phyloP scores from a whole-genome alignment of 2,329 filamentous ascomycete genomes.

The Colletotrichum noveboracense region DNA sequence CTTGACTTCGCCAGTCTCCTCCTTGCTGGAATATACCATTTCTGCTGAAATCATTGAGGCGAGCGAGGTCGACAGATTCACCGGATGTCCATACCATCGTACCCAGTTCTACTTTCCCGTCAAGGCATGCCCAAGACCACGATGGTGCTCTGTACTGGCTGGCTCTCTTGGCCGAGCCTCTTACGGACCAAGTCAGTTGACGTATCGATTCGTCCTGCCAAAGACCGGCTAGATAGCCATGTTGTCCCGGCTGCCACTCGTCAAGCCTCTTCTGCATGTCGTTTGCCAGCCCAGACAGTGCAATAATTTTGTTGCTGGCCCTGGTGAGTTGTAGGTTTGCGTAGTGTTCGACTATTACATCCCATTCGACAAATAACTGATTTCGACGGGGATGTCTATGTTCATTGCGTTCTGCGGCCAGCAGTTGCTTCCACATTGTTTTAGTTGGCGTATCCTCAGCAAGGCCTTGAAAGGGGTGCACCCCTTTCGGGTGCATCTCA shows the following conservation, averaged over 20 bases:
- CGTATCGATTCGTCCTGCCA: not conserved
- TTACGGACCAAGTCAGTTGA: not conserved
- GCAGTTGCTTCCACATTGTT: not conserved
- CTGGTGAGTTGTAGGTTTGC: not conserved
- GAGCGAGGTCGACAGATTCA: not conserved
- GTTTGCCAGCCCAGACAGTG: not conserved
- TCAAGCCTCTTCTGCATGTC: not conserved
- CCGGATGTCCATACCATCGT: rapidly evolving
- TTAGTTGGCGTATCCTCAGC: rapidly evolving
- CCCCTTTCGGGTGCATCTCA: not conserved
- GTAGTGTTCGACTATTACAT: not conserved
- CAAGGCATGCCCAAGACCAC: not conserved
- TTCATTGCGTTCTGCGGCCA: not conserved
- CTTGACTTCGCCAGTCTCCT: not conserved
- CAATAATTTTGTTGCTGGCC: not conserved
- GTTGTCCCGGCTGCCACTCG: not conserved
- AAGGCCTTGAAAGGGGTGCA: rapidly evolving
- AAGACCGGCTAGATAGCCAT: not conserved
- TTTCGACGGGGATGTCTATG: not conserved
- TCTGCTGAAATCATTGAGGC: not conserved
- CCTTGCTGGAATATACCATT: not conserved
- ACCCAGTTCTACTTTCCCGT: not conserved
- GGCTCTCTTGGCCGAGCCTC: not conserved
- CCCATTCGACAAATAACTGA: not conserved
- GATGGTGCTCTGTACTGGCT: not conserved